A percentile compares a stretch with the other conserved stretches of the same genome.
These are phyloP conservation scores for Cordia subcordata DNA, from an alignment of 257 asterid species.

Conservation along the genomic window DNA sequence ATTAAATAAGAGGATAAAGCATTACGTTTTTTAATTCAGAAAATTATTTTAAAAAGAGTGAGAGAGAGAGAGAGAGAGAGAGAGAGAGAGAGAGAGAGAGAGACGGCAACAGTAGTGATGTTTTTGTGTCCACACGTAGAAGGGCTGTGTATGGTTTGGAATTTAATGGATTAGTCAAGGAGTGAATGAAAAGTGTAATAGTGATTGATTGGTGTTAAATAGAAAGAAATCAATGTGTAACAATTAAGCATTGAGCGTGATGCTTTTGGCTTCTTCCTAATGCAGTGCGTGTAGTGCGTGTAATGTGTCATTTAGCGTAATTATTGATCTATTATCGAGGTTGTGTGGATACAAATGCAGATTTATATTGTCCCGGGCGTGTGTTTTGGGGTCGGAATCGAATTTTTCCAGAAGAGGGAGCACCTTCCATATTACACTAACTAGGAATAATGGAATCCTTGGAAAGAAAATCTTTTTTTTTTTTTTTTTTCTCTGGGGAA, in stretches of 20 bases:
- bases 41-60: not conserved
- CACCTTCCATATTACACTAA: not conserved
- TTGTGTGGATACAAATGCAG: too few relatives aligned
- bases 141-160: conserved; percentile 10
- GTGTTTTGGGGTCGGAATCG: not conserved
- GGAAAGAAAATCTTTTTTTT: not conserved
- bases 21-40: not conserved
- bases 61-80: too few relatives aligned
- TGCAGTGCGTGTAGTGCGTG: too few relatives aligned
- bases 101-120: not conserved
- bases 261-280: conserved; percentile 1
- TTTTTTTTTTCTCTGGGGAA: too few relatives aligned
- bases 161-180: not conserved
- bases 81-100: too few relatives aligned
- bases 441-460: not conserved
- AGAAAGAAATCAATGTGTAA: not conserved
- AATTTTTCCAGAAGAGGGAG: not conserved
- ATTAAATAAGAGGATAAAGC: not conserved
- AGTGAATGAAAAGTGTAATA: not conserved
- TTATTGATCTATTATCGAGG: too few relatives aligned
- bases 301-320: too few relatives aligned
- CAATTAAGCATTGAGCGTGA: not conserved
- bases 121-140: not conserved
- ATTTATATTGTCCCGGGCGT: not conserved
- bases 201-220: not conserved